A percentile compares a stretch with the other conserved stretches of the same genome.
Conservation (phyloP, 495 filamentous ascomycete species). For the Aspergillus bridgeri region DNA sequence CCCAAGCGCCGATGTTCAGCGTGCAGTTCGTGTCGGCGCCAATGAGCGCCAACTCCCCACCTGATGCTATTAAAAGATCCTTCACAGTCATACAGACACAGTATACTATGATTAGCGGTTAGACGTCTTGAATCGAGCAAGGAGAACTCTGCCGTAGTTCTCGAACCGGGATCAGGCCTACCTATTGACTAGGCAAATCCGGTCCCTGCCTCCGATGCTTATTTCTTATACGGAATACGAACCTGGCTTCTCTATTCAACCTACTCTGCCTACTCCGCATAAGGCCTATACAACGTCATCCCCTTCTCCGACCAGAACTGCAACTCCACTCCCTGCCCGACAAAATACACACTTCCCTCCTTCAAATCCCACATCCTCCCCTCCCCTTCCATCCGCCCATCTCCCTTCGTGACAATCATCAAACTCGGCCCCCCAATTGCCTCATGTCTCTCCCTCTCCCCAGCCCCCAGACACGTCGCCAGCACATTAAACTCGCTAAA, state of each 20-base stretch:
- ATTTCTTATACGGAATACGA: not conserved
- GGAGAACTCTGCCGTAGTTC: too few species aligned
- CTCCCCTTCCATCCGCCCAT: slow-evolving; percentile 53
- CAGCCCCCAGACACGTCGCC: slow-evolving; percentile 51
- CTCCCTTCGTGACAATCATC: slow-evolving; percentile 60
- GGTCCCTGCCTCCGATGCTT: not conserved
- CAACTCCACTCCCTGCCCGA: slow-evolving; percentile 57
- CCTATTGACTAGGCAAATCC: not conserved
- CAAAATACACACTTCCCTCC: slow-evolving; percentile 65
- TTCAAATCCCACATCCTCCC: slow-evolving; percentile 47
- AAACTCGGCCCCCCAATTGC: slow-evolving; percentile 61
- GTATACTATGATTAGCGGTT: not conserved
- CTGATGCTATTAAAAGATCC: not conserved
- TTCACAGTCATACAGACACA: too few species aligned
- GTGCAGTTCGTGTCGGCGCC: slow-evolving; percentile 9
- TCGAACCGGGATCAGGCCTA: too few species aligned
- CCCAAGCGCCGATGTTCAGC: slow-evolving; percentile 2
- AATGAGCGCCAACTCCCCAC: slow-evolving; percentile 5
- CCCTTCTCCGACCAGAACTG: slow-evolving; percentile 46
- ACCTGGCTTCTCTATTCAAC: too few species aligned
- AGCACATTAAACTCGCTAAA: slow-evolving; percentile 72
- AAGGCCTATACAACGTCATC: slow-evolving; percentile 55
- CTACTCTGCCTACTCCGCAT: slow-evolving; percentile 52
- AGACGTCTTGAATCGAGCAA: too few species aligned
- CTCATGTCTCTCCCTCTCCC: slow-evolving; percentile 56